phyloP scores from a whole-genome alignment of 768 basidiomycete species.

The Cyclocybe aegerita region DNA sequence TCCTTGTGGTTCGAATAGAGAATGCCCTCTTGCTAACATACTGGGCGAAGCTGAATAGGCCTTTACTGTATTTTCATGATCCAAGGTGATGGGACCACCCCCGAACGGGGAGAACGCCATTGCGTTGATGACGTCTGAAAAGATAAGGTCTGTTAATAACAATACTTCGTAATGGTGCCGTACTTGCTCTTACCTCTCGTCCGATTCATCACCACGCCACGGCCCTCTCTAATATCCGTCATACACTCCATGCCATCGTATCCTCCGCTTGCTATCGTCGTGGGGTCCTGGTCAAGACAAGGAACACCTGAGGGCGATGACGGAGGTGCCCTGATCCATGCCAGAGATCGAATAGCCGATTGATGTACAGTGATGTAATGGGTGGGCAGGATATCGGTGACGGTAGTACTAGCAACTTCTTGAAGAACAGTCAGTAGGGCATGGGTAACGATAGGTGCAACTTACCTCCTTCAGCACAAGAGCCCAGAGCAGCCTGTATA shows the following conservation, averaged over 20 bases:
- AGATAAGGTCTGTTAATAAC: neutral
- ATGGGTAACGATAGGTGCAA: neutral
- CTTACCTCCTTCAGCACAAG: conserved; percentile 30
- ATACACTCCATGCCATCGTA: conserved; percentile 79
- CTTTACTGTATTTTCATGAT: conserved; percentile 82
- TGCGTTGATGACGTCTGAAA: conserved; percentile 66
- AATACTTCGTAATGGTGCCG: neutral
- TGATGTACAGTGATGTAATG: conserved; percentile 77
- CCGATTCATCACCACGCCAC: conserved; percentile 68
- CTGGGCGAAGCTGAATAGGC: conserved; percentile 69
- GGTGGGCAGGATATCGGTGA: conserved; percentile 56
- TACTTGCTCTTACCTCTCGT: conserved; percentile 58
- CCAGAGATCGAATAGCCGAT: conserved; percentile 72
- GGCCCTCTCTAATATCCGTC: conserved; percentile 74
- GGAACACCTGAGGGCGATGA: conserved; percentile 44
- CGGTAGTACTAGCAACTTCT: conserved; percentile 26
- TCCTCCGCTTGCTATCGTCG: conserved; percentile 72
- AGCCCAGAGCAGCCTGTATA: conserved; percentile 41
- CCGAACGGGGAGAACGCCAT: conserved; percentile 67
- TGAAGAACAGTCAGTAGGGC: neutral
- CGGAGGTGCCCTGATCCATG: conserved; percentile 74
- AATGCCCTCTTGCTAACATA: conserved; percentile 73
- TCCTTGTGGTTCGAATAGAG: conserved; percentile 71
- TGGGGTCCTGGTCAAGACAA: conserved; percentile 57
- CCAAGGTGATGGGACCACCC: conserved; percentile 74